Evolutionary conservation across 805 yeast genomes (phyloP), one percentile per base, ranked within the genome.

Genomic region (Myxozyma melibiosi): DNA sequence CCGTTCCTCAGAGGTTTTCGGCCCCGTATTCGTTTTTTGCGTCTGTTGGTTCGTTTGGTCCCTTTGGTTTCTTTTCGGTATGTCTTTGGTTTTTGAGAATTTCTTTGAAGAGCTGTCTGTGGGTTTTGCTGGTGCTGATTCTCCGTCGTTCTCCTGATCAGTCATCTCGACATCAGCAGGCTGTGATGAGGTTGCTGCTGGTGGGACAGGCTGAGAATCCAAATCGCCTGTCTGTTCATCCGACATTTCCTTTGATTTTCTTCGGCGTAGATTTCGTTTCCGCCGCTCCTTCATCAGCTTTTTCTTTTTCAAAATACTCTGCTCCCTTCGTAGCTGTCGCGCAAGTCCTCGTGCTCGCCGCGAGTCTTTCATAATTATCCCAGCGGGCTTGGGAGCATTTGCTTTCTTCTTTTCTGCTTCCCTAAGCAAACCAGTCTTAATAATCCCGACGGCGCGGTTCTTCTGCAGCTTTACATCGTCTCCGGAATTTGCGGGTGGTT

Each of bases 321-420:
- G n/a, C n/a, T n/a, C n/a, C n/a, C n/a, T n/a, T n/a, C n/a, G n/a
- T n/a, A n/a, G 18, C 38, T 39, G 33, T 35, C 62, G 44, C 13
- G 28, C 54, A 1, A 24, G 20, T 18, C 54, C 24, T 37, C 62
- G 27, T 24, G 14, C 18, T 16, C 30, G 50, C 16, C 61, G 33
- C 3, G 24, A 24, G 33, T 56, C 61, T 20, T 43, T 9, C 28
- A 37, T 34, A 18, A 8, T 27, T 13, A 34, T 39, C 35, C 55
- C 30, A 8, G 24, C 34, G 13, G 13, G 34, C 34, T 31, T 31
- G 13, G 34, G 8, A 8, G 8, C 34, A 13, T 13, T 31, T 6
- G 5, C 39, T 35, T 6, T 7, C 5, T 4, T 13, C 16, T 35
- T 14, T 35, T 6, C 16, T 35, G 13, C 16, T 7, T 37, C 41